Evolutionary conservation across 2,329 filamentous ascomycete genomes (phyloP).

Genomic region (Geoglossum cookeanum): DNA sequence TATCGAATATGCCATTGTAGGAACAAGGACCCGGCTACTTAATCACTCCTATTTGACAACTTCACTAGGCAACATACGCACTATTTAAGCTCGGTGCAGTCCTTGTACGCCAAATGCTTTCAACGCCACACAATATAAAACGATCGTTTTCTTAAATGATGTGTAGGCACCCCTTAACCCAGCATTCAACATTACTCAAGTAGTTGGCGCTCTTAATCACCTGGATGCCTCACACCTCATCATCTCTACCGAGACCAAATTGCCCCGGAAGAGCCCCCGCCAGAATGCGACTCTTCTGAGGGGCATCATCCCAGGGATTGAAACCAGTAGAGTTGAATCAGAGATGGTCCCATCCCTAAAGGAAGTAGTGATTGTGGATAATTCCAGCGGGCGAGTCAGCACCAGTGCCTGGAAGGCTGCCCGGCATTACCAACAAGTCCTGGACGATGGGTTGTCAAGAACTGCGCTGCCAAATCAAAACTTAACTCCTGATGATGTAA

Average conservation of each 20-base stretch:
- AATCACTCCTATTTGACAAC: constrained; percentile 7
- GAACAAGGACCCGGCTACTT: constrained; percentile 10
- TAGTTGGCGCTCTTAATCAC: constrained; percentile 59
- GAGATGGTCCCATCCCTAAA: constrained; percentile 47
- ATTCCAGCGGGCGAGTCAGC: constrained; percentile 39
- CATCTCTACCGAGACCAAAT: constrained; percentile 71
- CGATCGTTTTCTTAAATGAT: constrained; percentile 1
- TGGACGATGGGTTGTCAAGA: constrained; percentile 23
- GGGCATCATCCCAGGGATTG: constrained; percentile 31
- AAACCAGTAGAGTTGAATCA: constrained; percentile 27
- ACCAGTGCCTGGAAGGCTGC: constrained; percentile 22
- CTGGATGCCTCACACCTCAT: constrained; percentile 56
- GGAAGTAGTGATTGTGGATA: constrained; percentile 61
- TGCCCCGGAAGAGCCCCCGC: constrained; percentile 44
- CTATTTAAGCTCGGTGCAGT: constrained; percentile 89
- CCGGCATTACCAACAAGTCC: constrained; percentile 26
- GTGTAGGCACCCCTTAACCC: constrained; percentile 69
- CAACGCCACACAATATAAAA: not conserved
- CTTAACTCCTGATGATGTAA: constrained; percentile 45
- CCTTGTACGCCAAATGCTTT: constrained; percentile 29
- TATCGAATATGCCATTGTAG: constrained; percentile 59
- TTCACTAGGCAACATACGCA: constrained; percentile 47
- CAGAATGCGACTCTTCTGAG: constrained; percentile 39
- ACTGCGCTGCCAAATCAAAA: constrained; percentile 26
- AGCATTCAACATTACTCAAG: constrained; percentile 63